Conservation (phyloP, 2,329 filamentous ascomycete genomes). For the Alternaria longipes region DNA sequence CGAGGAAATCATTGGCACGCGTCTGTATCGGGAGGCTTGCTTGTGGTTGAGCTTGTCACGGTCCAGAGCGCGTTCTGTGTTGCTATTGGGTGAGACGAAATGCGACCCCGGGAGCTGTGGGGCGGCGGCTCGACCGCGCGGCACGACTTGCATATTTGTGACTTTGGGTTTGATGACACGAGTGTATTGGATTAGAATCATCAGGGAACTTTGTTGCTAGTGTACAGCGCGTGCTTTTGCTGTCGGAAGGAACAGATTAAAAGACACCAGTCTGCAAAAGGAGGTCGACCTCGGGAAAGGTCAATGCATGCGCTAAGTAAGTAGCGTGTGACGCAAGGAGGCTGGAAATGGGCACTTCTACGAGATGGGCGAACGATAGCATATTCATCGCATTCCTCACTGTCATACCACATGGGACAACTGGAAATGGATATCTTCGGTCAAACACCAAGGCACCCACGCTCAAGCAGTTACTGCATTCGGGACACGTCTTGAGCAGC, state of each 20-base stretch:
- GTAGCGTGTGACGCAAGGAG: not conserved
- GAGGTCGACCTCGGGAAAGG: not conserved
- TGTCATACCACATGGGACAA: not conserved
- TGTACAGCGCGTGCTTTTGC: not conserved
- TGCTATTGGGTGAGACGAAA: slow-evolving; percentile 22
- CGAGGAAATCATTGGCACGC: slow-evolving; percentile 21
- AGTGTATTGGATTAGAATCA: not conserved
- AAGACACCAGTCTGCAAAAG: not conserved
- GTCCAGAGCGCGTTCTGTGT: slow-evolving; percentile 11
- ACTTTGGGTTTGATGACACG: not conserved
- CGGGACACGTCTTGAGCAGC: not conserved
- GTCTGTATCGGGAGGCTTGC: slow-evolving; percentile 19
- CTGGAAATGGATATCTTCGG: not conserved
- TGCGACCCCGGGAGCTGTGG: not conserved
- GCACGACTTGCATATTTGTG: slow-evolving; percentile 14
- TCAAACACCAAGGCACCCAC: not conserved
- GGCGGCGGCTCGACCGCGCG: slow-evolving; percentile 19
- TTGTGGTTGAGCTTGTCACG: slow-evolving; percentile 25
- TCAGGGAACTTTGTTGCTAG: not conserved
- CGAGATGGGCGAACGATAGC: not conserved
- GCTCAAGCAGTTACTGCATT: not conserved
- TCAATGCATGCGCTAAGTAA: not conserved
- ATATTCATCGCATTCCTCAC: not conserved
- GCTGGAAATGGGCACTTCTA: not conserved
- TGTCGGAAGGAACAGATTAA: not conserved